These are phyloP conservation scores for Tulasnella sp. DNA, from an alignment of 768 basidiomycete genomes.

Conservation along the genomic window DNA sequence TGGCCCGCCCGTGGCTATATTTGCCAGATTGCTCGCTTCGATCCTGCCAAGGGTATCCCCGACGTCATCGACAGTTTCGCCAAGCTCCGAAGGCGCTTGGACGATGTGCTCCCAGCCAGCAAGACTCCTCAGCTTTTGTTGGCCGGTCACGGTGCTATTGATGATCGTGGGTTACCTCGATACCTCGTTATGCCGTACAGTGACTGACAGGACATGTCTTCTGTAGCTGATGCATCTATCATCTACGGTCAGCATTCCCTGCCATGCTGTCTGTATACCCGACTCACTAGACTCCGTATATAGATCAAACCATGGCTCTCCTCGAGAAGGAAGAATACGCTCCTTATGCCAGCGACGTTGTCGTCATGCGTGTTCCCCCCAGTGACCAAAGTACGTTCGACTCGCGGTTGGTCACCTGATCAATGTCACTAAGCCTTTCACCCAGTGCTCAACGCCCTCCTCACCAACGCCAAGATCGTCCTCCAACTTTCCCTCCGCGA, in stretches of 20 bases:
- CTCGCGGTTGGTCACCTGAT: background rate
- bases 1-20: slow-evolving; percentile 80
- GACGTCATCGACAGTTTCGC: slow-evolving; percentile 55
- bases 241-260: slow-evolving; percentile 54
- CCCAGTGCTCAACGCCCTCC: slow-evolving; percentile 73
- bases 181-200: slow-evolving; percentile 31
- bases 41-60: slow-evolving; percentile 75
- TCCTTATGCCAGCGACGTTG: slow-evolving; percentile 32
- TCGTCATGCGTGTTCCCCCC: slow-evolving; percentile 71
- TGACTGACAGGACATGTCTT: background rate
- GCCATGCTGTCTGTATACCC: background rate
- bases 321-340: slow-evolving; percentile 14
- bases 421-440: slow-evolving; percentile 14
- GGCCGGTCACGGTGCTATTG: slow-evolving; percentile 87
- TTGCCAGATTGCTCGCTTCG: slow-evolving; percentile 88
- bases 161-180: slow-evolving; percentile 57
- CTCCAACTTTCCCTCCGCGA: slow-evolving; percentile 87
- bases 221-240: slow-evolving; percentile 37
- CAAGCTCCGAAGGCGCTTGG: slow-evolving; percentile 60
- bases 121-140: slow-evolving; percentile 63
- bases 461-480: slow-evolving; percentile 81
- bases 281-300: background rate
- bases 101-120: slow-evolving; percentile 33
- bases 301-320: slow-evolving; percentile 11
- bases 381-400: slow-evolving; percentile 61